Percentiles rank a stretch among this genome's conserved stretches.
These are phyloP conservation scores for Mucor saturninus DNA, from an alignment of 371 early-diverging fungal genomes.

Conservation along the genomic window DNA sequence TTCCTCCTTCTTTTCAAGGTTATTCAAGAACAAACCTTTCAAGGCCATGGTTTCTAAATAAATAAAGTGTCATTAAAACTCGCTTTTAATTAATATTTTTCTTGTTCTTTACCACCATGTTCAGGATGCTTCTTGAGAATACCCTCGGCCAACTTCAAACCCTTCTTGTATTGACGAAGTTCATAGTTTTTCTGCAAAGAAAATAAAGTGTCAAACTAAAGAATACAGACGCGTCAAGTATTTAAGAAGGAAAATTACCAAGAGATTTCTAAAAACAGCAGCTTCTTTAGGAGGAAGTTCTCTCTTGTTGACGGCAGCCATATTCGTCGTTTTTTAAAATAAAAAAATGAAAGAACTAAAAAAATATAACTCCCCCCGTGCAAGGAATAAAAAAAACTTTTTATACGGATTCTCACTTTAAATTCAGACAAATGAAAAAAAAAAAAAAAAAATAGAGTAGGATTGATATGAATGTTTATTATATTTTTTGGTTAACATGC, in stretches of 20 bases:
- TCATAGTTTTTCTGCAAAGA: conserved; percentile 87
- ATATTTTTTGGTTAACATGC: too few species aligned
- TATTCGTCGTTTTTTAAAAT: background rate
- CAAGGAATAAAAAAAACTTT: background rate
- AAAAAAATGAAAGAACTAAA: conserved; percentile 9
- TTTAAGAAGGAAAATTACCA: conserved; percentile 52
- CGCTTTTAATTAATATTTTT: background rate
- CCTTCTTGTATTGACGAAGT: conserved; percentile 93
- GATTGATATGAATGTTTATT: too few species aligned
- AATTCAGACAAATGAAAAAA: too few species aligned
- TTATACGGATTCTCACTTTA: too few species aligned
- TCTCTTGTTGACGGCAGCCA: conserved; percentile 17
- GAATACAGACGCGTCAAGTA: background rate
- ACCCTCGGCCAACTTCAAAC: conserved; percentile 87
- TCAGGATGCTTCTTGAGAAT: conserved; percentile 93
- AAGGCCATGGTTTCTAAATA: conserved; percentile 90
- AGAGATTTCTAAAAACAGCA: conserved; percentile 74
- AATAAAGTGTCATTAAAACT: background rate
- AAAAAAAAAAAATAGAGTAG: too few species aligned
- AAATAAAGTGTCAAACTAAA: background rate
- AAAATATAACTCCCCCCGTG: background rate
- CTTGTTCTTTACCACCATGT: conserved; percentile 83
- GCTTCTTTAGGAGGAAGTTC: conserved; percentile 81
- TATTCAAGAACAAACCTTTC: conserved; percentile 91
- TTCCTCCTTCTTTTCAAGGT: conserved; percentile 91